Evolutionary conservation across 495 filamentous ascomycete genomes (phyloP), one percentile per base, ranked within the genome.

Genomic region (Podospora pseudopauciseta): DNA sequence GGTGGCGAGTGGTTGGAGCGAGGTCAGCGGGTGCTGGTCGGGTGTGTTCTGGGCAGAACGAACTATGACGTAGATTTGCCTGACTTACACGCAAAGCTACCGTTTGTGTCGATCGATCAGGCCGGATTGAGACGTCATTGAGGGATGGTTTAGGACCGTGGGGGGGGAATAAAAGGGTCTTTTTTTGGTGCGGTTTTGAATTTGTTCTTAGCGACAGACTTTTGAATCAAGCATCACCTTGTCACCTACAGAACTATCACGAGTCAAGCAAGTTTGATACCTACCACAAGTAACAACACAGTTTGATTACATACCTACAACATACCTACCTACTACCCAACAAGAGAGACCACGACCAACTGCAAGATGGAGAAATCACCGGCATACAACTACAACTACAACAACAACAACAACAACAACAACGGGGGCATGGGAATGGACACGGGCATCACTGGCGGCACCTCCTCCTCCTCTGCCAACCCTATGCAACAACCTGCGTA

Each of bases 71-170:
- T 58, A 58, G 55, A 19, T 23, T n/a, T 20, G 55, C 55, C 55
- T 58, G n/a, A 58, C 55, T 58, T 58, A 58, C 23, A 58, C 55
- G 55, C 55, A 58, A 57, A 49, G 39, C 39, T 2, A 49, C 39
- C 39, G 39, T 49, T 49, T 49, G 23, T 49, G 15, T 49, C 39
- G 39, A 49, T 49, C 39, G 39, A 2, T 49, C 39, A 49, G 2
- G 1, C 39, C 39, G 39, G 39, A 49, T 49, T 49, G 7, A 49
- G 13, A 49, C 39, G 39, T 49, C 39, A 49, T 49, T 49, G 39
- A 49, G 34, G 11, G 23, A 49, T 16, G 39, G 39, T 49, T 49
- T 49, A 13, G 15, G 39, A 39, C 6, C 34, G 1, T 23, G 30
- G 30, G 30, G 30, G 30, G 30, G 30, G 30, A 7, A 18, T 49